Base-by-base conservation (phyloP, 345 rosid species). In the Melastoma malabathricum region DNA sequence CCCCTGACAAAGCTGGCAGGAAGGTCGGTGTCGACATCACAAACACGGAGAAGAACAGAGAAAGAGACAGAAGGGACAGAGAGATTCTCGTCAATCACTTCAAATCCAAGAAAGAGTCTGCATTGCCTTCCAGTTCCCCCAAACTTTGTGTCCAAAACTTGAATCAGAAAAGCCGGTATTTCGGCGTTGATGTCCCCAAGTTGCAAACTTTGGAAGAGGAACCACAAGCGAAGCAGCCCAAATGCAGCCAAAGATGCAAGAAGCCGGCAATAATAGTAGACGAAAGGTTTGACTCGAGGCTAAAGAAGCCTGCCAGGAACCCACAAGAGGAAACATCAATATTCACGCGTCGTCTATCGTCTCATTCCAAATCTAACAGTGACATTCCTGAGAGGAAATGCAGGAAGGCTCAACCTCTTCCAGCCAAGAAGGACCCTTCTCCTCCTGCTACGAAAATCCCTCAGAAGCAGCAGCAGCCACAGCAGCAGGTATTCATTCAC, bases 21-120 rank as follows among this genome's bases (percentile, higher is more conserved):
- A 71, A 66, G 72, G 73, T 79, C 43, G 96, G 95, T 1, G 57
- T 71, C 61, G 98, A 92, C 64, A 77, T 87, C 23, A 87, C 98
- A 9, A 92, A 86, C 77, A 75, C 74, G 5, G 65, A 68, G 23
- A 65, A 50, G 47, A 74, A 47, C 74, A 68, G 74, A 60, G 81
- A 77, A 16, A 71, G 59, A 15, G 22, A 22, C 25, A 22, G 62
- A 46, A 59, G 72, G 64, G 78, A 77, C 12, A 74, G 34, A 29
- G 17, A 67, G 54, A 59, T 76, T 47, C 53, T 66, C 38, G 58
- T 68, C 7, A 48, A 81, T 56, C 57, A 52, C 64, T 57, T 74
- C 59, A 80, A 62, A 55, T 56, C 56, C 61, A 29, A 29, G 34
- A 15, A 48, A 29, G 41, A 34, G 12, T 34, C 41, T 34, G 6